A percentile compares a stretch with the other conserved stretches of the same genome.
These are phyloP conservation scores for Thelonectria blattea DNA, from an alignment of 2,329 filamentous ascomycete species.

Conservation along the genomic window DNA sequence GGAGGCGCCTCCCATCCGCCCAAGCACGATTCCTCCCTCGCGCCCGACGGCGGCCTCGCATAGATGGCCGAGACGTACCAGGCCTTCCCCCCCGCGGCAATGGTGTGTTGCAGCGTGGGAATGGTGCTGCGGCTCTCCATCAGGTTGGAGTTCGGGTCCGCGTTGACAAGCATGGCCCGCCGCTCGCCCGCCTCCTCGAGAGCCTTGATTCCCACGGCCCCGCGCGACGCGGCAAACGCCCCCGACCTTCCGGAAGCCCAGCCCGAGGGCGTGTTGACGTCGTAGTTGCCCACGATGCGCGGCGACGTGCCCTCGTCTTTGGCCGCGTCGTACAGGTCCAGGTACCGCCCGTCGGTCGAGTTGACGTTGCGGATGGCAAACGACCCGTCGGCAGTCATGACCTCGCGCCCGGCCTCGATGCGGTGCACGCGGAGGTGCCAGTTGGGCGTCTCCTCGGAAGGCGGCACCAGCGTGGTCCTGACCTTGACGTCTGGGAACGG, in stretches of 20 bases:
- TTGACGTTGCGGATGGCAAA: constrained; percentile 71
- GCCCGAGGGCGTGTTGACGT: constrained; percentile 59
- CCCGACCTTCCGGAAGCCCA: constrained; percentile 57
- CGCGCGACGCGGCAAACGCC: constrained; percentile 64
- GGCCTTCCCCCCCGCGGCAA: constrained; percentile 61
- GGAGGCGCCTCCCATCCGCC: constrained; percentile 67
- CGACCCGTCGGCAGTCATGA: constrained; percentile 76
- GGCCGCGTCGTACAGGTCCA: constrained; percentile 55
- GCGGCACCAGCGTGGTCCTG: constrained; percentile 69
- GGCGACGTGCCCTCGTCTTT: constrained; percentile 58
- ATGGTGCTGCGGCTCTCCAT: constrained; percentile 75
- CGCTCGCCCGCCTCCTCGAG: constrained; percentile 57
- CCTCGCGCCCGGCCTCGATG: constrained; percentile 63
- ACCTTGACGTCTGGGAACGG: constrained; percentile 73
- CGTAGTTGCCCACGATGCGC: constrained; percentile 66
- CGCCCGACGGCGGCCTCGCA: constrained; percentile 68
- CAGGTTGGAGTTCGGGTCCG: constrained; percentile 81
- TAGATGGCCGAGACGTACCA: constrained; percentile 78
- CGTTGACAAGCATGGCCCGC: constrained; percentile 70
- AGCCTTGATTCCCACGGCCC: constrained; percentile 62
- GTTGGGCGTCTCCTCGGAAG: constrained; percentile 62
- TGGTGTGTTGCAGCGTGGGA: constrained; percentile 69
- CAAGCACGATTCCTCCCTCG: constrained; percentile 59
- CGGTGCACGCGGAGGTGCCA: constrained; percentile 74
- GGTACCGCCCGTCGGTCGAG: constrained; percentile 53